These are phyloP conservation scores for Podila clonocystis DNA, from an alignment of 192 early-diverging fungal genomes.

Conservation along the genomic window DNA sequence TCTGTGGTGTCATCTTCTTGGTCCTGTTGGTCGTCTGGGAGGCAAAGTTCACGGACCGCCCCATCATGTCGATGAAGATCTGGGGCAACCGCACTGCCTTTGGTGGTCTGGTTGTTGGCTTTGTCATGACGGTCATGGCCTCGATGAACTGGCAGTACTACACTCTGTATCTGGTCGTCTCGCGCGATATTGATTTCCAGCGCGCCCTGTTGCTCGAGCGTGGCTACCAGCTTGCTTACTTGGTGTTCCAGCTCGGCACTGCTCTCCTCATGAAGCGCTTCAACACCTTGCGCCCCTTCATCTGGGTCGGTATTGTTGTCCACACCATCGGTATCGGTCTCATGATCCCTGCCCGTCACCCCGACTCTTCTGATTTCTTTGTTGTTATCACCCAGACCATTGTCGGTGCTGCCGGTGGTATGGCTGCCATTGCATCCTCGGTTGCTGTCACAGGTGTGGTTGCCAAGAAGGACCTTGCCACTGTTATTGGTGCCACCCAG, in stretches of 20 bases:
- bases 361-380: constrained; percentile 26
- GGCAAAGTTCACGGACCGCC: constrained; percentile 23
- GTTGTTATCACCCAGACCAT: constrained; percentile 44
- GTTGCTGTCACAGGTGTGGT: constrained; percentile 41
- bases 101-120: constrained; percentile 32
- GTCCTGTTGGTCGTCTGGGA: constrained; percentile 33
- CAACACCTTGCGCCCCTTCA: constrained; percentile 32
- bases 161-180: constrained; percentile 31
- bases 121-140: constrained; percentile 48
- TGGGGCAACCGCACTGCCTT: constrained; percentile 43
- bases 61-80: constrained; percentile 50
- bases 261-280: constrained; percentile 29
- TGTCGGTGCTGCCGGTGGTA: constrained; percentile 50
- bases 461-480: constrained; percentile 24
- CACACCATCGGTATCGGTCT: constrained; percentile 44
- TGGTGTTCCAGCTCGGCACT: constrained; percentile 29
- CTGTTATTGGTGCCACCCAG: constrained; percentile 38
- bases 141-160: constrained; percentile 50
- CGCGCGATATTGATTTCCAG: constrained; percentile 17
- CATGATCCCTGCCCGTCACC: constrained; percentile 39
- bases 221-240: constrained; percentile 40
- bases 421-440: constrained; percentile 38
- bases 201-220: constrained; percentile 21
- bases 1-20: constrained; percentile 17
- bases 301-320: constrained; percentile 45